Percentiles rank a stretch among this genome's conserved stretches.
Evolutionary conservation across 106 monocot species (phyloP).

Genomic region (Allium sativum): DNA sequence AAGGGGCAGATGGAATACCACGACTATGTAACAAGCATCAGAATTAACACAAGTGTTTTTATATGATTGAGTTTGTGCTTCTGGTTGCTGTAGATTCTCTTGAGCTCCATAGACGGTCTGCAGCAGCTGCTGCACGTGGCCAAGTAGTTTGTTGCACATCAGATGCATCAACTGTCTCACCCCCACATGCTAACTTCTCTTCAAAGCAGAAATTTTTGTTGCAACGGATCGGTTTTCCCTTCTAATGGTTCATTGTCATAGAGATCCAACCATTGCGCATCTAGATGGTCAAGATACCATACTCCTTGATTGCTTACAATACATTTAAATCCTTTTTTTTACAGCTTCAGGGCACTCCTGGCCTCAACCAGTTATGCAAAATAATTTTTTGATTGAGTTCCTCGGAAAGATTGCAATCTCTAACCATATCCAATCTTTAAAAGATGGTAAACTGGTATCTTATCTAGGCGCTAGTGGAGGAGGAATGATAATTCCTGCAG

Average conservation of each 20-base stretch:
- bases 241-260: constrained; percentile 73
- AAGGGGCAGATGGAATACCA: constrained; percentile 79
- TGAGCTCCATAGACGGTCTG: constrained; percentile 89
- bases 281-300: constrained; percentile 95
- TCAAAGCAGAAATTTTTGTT: constrained; percentile 79
- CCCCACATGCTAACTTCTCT: constrained; percentile 99
- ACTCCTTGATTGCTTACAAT: constrained; percentile 87
- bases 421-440: too few relatives aligned
- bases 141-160: constrained; percentile 91
- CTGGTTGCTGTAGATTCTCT: constrained; percentile 31
- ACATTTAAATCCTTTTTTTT: constrained; percentile 75
- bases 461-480: constrained; percentile 84
- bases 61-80: constrained; percentile 33
- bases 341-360: constrained; percentile 85
- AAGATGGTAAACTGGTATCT: constrained; percentile 39
- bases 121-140: constrained; percentile 97
- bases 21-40: constrained; percentile 84
- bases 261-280: constrained; percentile 75
- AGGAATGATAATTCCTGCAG: constrained; percentile 60
- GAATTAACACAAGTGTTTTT: constrained; percentile 71
- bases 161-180: constrained; percentile 76
- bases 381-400: too few relatives aligned
- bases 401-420: too few relatives aligned
- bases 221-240: constrained; percentile 48
- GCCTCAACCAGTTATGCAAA: constrained; percentile 52